Percentiles rank a stretch among this genome's conserved stretches.
Evolutionary conservation across 2,329 filamentous ascomycete species (phyloP).

Genomic region (Fusarium sp.): DNA sequence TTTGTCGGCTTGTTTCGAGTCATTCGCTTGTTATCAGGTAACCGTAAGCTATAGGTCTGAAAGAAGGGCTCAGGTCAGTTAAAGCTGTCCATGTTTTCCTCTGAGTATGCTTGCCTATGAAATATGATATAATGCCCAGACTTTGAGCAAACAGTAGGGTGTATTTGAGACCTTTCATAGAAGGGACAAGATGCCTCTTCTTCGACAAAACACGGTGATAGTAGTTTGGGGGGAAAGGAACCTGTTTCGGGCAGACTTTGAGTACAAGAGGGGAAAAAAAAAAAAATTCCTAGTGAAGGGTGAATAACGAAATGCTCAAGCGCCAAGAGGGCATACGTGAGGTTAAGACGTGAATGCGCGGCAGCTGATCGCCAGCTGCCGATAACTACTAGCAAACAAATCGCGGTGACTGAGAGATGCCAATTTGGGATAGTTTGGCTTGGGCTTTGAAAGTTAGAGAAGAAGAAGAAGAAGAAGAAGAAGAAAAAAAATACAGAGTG

Average conservation of each 20-base stretch:
- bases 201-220: neutral
- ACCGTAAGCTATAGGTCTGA: neutral
- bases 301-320: slow-evolving; percentile 5
- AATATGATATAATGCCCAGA: neutral
- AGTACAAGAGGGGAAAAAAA: neutral
- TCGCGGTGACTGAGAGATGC: neutral
- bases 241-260: neutral
- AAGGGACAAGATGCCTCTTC: neutral
- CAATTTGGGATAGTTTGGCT: neutral
- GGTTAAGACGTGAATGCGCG: slow-evolving; percentile 16
- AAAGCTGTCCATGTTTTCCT: neutral
- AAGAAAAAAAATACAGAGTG: neutral
- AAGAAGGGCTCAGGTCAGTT: neutral
- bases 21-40: neutral
- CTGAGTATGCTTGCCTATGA: neutral
- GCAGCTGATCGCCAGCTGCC: slow-evolving; percentile 29
- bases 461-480: neutral
- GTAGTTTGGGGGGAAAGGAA: neutral
- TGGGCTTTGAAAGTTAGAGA: neutral
- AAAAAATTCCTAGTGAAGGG: neutral
- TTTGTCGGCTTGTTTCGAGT: neutral
- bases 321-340: neutral
- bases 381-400: slow-evolving; percentile 7
- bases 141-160: neutral
- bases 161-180: neutral